Percentiles rank a stretch among this genome's conserved stretches.
These are phyloP conservation scores for Saxispiralis lemnorum DNA, from an alignment of 495 filamentous ascomycete species.

Conservation along the genomic window DNA sequence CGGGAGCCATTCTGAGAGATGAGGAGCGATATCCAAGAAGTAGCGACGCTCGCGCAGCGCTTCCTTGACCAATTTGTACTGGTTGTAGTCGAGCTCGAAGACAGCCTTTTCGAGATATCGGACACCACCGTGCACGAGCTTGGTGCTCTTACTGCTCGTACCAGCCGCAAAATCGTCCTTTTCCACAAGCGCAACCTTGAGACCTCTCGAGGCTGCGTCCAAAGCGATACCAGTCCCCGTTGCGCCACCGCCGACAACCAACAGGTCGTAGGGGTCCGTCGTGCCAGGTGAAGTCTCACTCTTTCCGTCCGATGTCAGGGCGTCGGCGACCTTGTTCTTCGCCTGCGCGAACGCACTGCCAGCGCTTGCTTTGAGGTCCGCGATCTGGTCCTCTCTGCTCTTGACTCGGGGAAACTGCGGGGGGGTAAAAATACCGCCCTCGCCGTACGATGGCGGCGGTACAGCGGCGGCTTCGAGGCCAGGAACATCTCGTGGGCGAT, in stretches of 20 bases:
- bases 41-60: conserved; percentile 92
- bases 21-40: conserved; percentile 88
- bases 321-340: conserved; percentile 20
- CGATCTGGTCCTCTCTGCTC: conserved; percentile 47
- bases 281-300: conserved; percentile 20
- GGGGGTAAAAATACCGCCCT: conserved; percentile 58
- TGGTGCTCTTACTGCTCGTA: conserved; percentile 93
- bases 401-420: conserved; percentile 69
- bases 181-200: conserved; percentile 90
- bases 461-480: conserved; percentile 64
- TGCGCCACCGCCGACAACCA: conserved; percentile 83
- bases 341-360: conserved; percentile 14
- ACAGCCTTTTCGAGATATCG: conserved; percentile 93
- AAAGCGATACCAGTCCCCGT: conserved; percentile 86
- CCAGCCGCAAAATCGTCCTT: conserved; percentile 86
- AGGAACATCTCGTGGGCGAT: conserved; percentile 73
- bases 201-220: conserved; percentile 78
- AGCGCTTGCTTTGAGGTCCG: conserved; percentile 34
- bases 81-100: conserved; percentile 88
- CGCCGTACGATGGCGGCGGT: conserved; percentile 62
- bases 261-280: conserved; percentile 53
- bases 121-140: conserved; percentile 91
- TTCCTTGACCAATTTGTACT: conserved; percentile 85
- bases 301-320: conserved; percentile 11
- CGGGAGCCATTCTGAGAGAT: conserved; percentile 84